Conservation (phyloP, 1,284 basidiomycete genomes). For the Retiboletus flavoniger region DNA sequence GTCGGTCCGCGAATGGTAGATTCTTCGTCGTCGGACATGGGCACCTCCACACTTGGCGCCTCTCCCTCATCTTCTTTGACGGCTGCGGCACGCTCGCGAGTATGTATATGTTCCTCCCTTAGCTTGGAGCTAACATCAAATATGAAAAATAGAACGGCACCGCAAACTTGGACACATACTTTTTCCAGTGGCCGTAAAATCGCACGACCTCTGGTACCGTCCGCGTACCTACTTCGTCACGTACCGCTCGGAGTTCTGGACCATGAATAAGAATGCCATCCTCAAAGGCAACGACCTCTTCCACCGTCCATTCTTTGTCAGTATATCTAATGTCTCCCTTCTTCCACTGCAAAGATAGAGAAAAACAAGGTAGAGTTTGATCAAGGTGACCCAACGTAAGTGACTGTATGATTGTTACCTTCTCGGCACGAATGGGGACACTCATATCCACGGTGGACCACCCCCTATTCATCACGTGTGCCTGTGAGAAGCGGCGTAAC, state of each 20-base stretch:
- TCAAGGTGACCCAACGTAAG: constrained; percentile 1
- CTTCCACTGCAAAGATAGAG: constrained; percentile 57
- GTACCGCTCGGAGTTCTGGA: constrained; percentile 75
- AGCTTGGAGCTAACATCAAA: constrained; percentile 50
- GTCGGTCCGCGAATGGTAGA: constrained; percentile 62
- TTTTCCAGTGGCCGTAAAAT: constrained; percentile 86
- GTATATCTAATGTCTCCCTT: constrained; percentile 63
- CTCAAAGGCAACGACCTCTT: constrained; percentile 75
- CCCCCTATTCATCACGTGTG: constrained; percentile 52
- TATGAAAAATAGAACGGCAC: constrained; percentile 15
- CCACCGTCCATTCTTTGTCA: constrained; percentile 69
- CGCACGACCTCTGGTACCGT: constrained; percentile 77
- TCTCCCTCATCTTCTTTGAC: constrained; percentile 43
- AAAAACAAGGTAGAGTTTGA: constrained; percentile 9
- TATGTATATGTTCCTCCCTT: constrained; percentile 60
- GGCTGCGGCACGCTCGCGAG: constrained; percentile 48
- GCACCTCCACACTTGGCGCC: constrained; percentile 38
- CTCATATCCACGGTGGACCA: constrained; percentile 64
- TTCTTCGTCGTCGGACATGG: constrained; percentile 69
- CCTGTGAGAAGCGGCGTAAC: constrained; percentile 64
- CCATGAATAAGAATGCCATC: constrained; percentile 69
- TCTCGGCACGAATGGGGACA: constrained; percentile 53
- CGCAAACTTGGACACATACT: constrained; percentile 43
- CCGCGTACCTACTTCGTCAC: constrained; percentile 71
- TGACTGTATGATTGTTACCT: constrained; percentile 43